Evolutionary conservation across 2,329 filamentous ascomycete genomes (phyloP).

Genomic region (Acrocalymma vagum): DNA sequence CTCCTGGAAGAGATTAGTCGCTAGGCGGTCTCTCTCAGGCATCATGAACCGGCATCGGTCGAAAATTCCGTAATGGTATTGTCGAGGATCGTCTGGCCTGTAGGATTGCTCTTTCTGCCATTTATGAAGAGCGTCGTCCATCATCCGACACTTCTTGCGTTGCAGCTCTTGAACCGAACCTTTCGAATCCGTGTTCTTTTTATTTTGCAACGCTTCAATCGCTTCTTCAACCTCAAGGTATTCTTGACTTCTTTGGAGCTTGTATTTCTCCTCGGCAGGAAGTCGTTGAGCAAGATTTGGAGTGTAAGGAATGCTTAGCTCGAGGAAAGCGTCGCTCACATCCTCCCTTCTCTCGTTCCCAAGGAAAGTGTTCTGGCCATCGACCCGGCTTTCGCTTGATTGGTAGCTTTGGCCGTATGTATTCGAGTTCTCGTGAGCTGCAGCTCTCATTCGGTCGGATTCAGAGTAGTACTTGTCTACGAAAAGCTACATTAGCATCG

Average conservation of each 20-base stretch:
- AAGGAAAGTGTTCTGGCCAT: constrained; percentile 19
- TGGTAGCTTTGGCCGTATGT: constrained; percentile 19
- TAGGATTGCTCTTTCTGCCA: constrained; percentile 19
- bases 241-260: constrained; percentile 17
- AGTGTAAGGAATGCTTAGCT: constrained; percentile 16
- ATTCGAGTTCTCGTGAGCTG: constrained; percentile 11
- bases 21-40: constrained; percentile 12
- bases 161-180: constrained; percentile 4
- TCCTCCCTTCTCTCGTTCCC: constrained; percentile 13
- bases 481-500: constrained; percentile 7
- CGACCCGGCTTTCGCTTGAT: constrained; percentile 12
- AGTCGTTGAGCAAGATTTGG: constrained; percentile 17
- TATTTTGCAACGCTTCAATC: constrained; percentile 4
- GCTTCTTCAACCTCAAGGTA: constrained; percentile 13
- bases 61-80: constrained; percentile 17
- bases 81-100: constrained; percentile 11
- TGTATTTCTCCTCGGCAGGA: constrained; percentile 16
- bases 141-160: constrained; percentile 4
- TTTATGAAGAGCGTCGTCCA: constrained; percentile 10
- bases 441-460: constrained; percentile 11
- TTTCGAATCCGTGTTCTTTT: constrained; percentile 5
- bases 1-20: constrained; percentile 10
- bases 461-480: constrained; percentile 22
- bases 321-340: constrained; percentile 14
- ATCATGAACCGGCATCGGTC: constrained; percentile 14